A percentile compares a stretch with the other conserved stretches of the same genome.
These are phyloP conservation scores for Hawksworthiomyces lignivorus DNA, from an alignment of 2,329 filamentous ascomycete species.

Conservation along the genomic window DNA sequence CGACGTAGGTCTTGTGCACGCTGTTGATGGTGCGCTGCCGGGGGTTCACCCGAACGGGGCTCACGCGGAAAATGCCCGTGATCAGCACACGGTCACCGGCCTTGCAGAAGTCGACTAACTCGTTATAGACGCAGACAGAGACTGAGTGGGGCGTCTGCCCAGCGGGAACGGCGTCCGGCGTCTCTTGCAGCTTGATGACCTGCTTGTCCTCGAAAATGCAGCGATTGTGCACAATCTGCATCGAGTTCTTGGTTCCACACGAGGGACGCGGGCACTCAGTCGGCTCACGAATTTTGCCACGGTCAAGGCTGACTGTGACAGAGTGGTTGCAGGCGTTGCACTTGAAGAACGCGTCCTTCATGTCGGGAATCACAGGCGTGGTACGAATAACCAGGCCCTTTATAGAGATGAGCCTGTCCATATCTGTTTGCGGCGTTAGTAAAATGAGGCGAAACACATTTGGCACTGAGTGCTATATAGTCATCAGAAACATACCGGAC, in stretches of 20 bases:
- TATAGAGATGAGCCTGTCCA: conserved; percentile 91
- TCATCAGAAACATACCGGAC: conserved; percentile 44
- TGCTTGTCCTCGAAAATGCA: conserved; percentile 95
- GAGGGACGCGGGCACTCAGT: conserved; percentile 77
- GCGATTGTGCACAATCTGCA: conserved; percentile 97
- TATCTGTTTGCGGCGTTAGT: conserved; percentile 46
- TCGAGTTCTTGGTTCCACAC: conserved; percentile 83
- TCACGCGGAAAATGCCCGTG: conserved; percentile 94
- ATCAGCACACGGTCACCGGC: conserved; percentile 93
- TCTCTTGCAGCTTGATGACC: conserved; percentile 97
- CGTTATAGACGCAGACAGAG: conserved; percentile 91
- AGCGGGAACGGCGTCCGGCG: conserved; percentile 86
- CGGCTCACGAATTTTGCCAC: conserved; percentile 92
- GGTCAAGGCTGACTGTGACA: conserved; percentile 82
- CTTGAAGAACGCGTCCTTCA: conserved; percentile 98
- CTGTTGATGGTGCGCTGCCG: conserved; percentile 88
- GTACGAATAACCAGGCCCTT: conserved; percentile 95
- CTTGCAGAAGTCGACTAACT: conserved; percentile 95
- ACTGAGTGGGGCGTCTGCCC: conserved; percentile 97
- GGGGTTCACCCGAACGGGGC: conserved; percentile 87
- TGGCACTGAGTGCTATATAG: too few species aligned
- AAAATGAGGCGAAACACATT: not conserved
- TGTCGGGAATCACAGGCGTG: conserved; percentile 94
- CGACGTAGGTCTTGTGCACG: conserved; percentile 96
- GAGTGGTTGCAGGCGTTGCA: conserved; percentile 91